These are phyloP conservation scores for Rhodotorula graminis DNA, from an alignment of 768 basidiomycete species.

Conservation along the genomic window DNA sequence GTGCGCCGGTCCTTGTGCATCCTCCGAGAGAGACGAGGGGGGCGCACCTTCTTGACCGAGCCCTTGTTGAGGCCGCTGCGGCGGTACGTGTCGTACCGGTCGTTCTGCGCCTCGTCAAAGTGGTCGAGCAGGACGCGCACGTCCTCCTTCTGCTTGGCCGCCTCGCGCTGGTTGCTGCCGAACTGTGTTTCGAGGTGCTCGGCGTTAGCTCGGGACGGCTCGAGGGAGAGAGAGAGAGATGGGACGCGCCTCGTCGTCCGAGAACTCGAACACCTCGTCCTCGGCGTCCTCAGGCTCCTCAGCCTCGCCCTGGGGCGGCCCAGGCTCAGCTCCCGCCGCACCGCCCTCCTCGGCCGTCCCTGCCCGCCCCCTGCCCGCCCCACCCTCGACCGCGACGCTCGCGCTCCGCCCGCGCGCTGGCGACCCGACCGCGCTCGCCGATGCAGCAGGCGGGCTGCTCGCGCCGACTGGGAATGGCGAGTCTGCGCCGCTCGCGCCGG, in stretches of 20 bases:
- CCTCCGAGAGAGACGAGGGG: background rate
- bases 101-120: slow-evolving; percentile 74
- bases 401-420: background rate
- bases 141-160: slow-evolving; percentile 21
- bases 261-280: slow-evolving; percentile 31
- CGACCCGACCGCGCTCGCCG: background rate
- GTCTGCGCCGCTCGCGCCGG: background rate
- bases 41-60: slow-evolving; percentile 66
- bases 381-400: background rate
- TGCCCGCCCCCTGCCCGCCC: background rate
- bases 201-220: background rate
- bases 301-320: background rate
- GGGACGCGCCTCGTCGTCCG: slow-evolving; percentile 32
- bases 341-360: background rate
- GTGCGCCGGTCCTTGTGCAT: too few relatives aligned
- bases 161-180: slow-evolving; percentile 31
- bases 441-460: background rate
- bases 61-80: slow-evolving; percentile 77
- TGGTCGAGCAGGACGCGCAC: slow-evolving; percentile 80
- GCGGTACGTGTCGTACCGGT: slow-evolving; percentile 81
- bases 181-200: slow-evolving; percentile 1
- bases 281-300: slow-evolving; percentile 27
- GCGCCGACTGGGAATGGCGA: background rate
- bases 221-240: background rate
- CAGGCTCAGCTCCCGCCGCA: background rate